Percentiles rank a stretch among this genome's conserved stretches.
Evolutionary conservation across 345 rosid genomes (phyloP).

Genomic region (Punica granatum): DNA sequence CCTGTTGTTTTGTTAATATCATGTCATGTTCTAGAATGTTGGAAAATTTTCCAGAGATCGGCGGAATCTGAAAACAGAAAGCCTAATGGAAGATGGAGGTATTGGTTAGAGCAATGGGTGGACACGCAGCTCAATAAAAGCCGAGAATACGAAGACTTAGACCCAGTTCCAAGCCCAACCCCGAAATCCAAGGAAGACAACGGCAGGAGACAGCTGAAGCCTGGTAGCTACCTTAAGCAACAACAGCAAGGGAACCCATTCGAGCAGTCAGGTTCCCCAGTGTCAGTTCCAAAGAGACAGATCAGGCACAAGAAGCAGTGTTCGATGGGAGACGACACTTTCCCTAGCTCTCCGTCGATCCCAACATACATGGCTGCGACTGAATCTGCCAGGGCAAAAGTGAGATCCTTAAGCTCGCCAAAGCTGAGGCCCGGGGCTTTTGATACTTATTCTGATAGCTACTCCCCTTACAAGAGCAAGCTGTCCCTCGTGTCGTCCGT

Average conservation of each 20-base stretch:
- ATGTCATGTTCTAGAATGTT: neutral
- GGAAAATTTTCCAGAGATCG: conserved; percentile 43
- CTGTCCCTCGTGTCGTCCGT: conserved; percentile 34
- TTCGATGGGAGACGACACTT: conserved; percentile 62
- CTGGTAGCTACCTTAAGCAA: conserved; percentile 29
- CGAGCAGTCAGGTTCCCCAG: conserved; percentile 30
- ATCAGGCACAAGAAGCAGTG: conserved; percentile 48
- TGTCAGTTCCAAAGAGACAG: conserved; percentile 30
- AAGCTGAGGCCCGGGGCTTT: conserved; percentile 51
- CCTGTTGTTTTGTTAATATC: neutral
- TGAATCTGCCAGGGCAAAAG: conserved; percentile 78
- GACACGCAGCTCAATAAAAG: conserved; percentile 64
- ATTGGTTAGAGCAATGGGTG: conserved; percentile 90
- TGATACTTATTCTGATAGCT: conserved; percentile 75
- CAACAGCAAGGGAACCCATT: conserved; percentile 7
- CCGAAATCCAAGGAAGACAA: conserved; percentile 32
- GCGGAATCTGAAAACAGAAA: conserved; percentile 64
- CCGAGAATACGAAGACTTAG: conserved; percentile 74
- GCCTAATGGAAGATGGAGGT: conserved; percentile 60
- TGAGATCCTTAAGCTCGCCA: conserved; percentile 71
- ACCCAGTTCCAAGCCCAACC: conserved; percentile 35
- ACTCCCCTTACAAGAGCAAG: conserved; percentile 70
- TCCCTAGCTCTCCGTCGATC: conserved; percentile 26
- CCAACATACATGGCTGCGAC: conserved; percentile 96
- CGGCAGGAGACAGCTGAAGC: conserved; percentile 29